A percentile compares a stretch with the other conserved stretches of the same genome.
phyloP scores from a whole-genome alignment of 2,329 filamentous ascomycete genomes.

The Beauveria pseudobassiana region DNA sequence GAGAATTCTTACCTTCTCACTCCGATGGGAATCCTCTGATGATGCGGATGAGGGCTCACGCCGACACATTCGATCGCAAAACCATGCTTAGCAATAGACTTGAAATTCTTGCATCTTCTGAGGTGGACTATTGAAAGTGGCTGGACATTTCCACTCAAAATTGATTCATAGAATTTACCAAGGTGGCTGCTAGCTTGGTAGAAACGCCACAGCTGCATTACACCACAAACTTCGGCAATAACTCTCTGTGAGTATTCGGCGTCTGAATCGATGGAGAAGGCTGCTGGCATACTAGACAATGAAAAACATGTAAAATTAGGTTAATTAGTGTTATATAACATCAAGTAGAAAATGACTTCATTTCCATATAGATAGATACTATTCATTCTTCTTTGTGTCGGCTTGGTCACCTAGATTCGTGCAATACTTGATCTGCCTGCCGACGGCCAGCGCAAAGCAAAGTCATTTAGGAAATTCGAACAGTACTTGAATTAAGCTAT shows the following conservation, averaged over 20 bases:
- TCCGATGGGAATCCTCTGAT: slow-evolving; percentile 23
- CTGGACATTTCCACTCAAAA: background rate
- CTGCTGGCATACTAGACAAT: background rate
- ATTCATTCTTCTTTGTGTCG: too few species aligned
- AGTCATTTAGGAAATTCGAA: too few species aligned
- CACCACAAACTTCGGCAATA: background rate
- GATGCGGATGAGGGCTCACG: slow-evolving; percentile 4
- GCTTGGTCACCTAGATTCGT: too few species aligned
- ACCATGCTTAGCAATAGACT: background rate
- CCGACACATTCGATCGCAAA: background rate
- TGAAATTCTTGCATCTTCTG: background rate
- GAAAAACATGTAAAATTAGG: background rate
- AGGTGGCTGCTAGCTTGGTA: background rate
- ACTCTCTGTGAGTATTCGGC: background rate
- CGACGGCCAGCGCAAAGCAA: background rate
- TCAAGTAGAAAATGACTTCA: background rate
- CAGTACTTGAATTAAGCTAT: too few species aligned
- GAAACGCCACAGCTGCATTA: background rate
- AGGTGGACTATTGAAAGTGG: background rate
- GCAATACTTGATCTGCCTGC: background rate
- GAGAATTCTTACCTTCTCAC: slow-evolving; percentile 29
- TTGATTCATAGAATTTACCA: background rate
- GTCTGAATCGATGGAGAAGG: background rate
- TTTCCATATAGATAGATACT: too few species aligned
- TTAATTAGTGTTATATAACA: background rate